phyloP scores from a whole-genome alignment of 2,329 filamentous ascomycete species.

The Tolypocladium inflatum region DNA sequence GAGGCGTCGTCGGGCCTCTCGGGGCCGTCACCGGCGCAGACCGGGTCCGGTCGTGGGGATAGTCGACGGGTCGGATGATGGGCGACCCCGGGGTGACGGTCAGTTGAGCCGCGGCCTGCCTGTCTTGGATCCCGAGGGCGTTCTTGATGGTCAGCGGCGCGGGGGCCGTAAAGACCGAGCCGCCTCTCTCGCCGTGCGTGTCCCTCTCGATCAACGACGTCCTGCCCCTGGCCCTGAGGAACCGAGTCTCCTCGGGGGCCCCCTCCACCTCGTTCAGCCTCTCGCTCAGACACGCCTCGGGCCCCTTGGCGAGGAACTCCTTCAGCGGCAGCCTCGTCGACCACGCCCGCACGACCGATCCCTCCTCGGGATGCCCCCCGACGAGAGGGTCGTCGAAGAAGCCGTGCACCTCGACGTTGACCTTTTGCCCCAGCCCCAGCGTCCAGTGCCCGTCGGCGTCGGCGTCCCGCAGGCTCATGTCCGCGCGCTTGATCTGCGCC shows the following conservation, averaged over 20 bases:
- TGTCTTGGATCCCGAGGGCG: slow-evolving; percentile 22
- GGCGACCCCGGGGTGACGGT: slow-evolving; percentile 19
- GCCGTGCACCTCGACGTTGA: slow-evolving; percentile 46
- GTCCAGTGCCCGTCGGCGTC: slow-evolving; percentile 27
- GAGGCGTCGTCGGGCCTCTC: slow-evolving; percentile 9
- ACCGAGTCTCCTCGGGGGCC: slow-evolving; percentile 18
- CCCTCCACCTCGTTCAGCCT: slow-evolving; percentile 33
- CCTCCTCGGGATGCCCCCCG: not conserved
- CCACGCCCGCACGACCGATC: slow-evolving; percentile 35
- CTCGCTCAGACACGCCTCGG: slow-evolving; percentile 43
- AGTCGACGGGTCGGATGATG: slow-evolving; percentile 18
- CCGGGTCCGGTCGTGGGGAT: not conserved
- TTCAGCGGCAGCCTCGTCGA: slow-evolving; percentile 38
- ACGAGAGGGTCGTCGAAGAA: slow-evolving; percentile 45
- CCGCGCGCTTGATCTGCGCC: slow-evolving; percentile 21
- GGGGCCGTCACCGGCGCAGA: not conserved
- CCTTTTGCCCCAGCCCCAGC: slow-evolving; percentile 39
- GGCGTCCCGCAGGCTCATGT: slow-evolving; percentile 15
- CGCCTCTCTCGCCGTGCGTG: not conserved
- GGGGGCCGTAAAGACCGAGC: slow-evolving; percentile 1
- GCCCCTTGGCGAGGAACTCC: slow-evolving; percentile 46
- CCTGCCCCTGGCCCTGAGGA: slow-evolving; percentile 17
- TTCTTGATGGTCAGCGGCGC: slow-evolving; percentile 14
- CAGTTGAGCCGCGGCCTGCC: slow-evolving; percentile 5
- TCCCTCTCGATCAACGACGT: slow-evolving; percentile 13